A percentile compares a stretch with the other conserved stretches of the same genome.
Evolutionary conservation across 2,329 filamentous ascomycete genomes (phyloP).

Genomic region (Xylariaceae sp.): DNA sequence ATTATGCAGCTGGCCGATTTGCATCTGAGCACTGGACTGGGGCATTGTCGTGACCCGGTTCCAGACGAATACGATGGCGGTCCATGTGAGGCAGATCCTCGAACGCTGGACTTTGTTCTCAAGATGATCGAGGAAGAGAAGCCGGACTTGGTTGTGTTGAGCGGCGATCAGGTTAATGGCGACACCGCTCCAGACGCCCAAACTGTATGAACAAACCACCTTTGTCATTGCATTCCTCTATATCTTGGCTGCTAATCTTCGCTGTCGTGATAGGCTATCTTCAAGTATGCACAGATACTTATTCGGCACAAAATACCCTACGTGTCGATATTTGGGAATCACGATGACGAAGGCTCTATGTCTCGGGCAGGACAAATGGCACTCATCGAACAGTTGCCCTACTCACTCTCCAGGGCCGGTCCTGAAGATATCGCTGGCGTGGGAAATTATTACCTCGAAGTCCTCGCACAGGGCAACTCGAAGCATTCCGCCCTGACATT

Average conservation of each 20-base stretch:
- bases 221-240: neutral
- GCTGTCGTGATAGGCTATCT: constrained; percentile 62
- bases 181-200: constrained; percentile 89
- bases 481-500: constrained; percentile 88
- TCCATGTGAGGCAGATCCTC: constrained; percentile 84
- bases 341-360: constrained; percentile 88
- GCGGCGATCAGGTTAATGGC: constrained; percentile 93
- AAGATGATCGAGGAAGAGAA: constrained; percentile 87
- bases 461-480: constrained; percentile 74
- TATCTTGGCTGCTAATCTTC: constrained; percentile 17
- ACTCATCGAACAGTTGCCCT: constrained; percentile 81
- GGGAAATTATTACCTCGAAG: constrained; percentile 91
- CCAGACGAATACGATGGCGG: constrained; percentile 70
- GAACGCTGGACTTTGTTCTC: constrained; percentile 85
- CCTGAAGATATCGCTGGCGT: constrained; percentile 83
- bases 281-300: constrained; percentile 85
- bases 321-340: constrained; percentile 93
- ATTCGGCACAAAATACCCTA: constrained; percentile 88
- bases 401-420: constrained; percentile 81
- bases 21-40: constrained; percentile 87
- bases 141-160: constrained; percentile 87
- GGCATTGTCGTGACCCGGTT: constrained; percentile 80
- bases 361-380: constrained; percentile 78
- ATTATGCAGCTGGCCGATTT: constrained; percentile 96
- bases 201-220: constrained; percentile 52